Conservation (phyloP, 768 basidiomycete species). For the Lyophyllum semitale region DNA sequence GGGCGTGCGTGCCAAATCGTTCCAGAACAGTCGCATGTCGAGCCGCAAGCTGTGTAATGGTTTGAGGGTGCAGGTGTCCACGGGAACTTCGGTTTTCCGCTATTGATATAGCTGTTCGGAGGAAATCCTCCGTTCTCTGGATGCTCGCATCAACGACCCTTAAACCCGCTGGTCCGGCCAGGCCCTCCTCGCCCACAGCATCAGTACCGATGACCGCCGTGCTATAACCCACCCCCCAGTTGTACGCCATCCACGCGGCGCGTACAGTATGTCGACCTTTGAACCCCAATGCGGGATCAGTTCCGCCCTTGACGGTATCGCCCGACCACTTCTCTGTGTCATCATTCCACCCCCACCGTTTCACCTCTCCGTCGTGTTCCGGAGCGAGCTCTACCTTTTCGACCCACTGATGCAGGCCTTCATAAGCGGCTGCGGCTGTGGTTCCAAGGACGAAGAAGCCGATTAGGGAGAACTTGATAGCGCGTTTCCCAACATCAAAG, state of each 20-base stretch:
- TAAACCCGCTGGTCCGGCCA: conserved; percentile 34
- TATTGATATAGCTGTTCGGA: conserved; percentile 48
- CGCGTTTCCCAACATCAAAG: conserved; percentile 44
- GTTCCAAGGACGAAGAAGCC: conserved; percentile 44
- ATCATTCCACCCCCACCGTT: conserved; percentile 68
- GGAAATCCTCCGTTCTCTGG: conserved; percentile 53
- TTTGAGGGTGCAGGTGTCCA: conserved; percentile 47
- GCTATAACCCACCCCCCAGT: conserved; percentile 57
- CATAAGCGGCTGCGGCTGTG: conserved; percentile 50
- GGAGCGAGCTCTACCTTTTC: conserved; percentile 52
- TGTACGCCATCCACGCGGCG: conserved; percentile 70
- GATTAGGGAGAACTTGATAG: conserved; percentile 51
- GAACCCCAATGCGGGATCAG: conserved; percentile 70
- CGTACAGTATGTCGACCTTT: conserved; percentile 62
- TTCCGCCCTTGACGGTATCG: conserved; percentile 55
- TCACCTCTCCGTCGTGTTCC: conserved; percentile 52
- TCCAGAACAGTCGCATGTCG: conserved; percentile 62
- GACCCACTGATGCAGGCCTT: conserved; percentile 63
- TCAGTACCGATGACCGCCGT: conserved; percentile 39
- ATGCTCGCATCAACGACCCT: conserved; percentile 56
- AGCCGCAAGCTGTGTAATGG: conserved; percentile 53
- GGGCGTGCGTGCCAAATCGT: conserved; percentile 53
- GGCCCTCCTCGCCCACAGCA: conserved; percentile 31
- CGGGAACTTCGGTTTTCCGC: conserved; percentile 41
- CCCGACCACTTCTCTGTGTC: conserved; percentile 67